phyloP scores from a whole-genome alignment of 306 rosid species.

The Cyamopsis tetragonoloba region DNA sequence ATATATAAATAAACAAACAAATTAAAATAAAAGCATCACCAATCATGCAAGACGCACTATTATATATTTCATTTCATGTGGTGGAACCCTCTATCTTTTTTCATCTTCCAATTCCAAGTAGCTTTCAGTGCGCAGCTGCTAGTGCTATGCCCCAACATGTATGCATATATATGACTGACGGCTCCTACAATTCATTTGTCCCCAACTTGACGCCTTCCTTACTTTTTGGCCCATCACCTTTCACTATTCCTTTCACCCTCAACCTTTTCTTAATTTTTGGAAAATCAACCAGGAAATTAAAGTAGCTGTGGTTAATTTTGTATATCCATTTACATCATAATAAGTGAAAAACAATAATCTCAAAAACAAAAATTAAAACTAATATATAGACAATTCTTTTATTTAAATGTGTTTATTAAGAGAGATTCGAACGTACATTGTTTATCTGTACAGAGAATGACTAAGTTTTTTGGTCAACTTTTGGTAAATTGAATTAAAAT shows the following conservation, averaged over 20 bases:
- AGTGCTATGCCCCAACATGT: background rate
- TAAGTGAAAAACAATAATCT: background rate
- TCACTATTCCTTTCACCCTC: background rate
- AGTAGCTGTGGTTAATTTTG: too few relatives aligned
- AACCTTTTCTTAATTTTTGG: background rate
- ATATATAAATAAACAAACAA: too few relatives aligned
- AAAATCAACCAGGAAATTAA: too few relatives aligned
- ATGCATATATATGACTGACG: background rate
- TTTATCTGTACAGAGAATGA: too few relatives aligned
- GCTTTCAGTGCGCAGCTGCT: conserved; percentile 20
- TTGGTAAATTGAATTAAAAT: too few relatives aligned
- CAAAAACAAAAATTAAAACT: too few relatives aligned
- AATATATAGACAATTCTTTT: too few relatives aligned
- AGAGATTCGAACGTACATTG: too few relatives aligned
- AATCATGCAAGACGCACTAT: conserved; percentile 18
- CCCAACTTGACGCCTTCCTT: background rate
- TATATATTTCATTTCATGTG: conserved; percentile 18
- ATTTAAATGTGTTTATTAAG: too few relatives aligned
- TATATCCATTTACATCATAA: background rate
- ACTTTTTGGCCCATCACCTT: background rate
- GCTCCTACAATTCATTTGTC: conserved; percentile 13
- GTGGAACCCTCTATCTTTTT: conserved; percentile 22
- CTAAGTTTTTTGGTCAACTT: too few relatives aligned
- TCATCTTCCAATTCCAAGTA: conserved; percentile 1
- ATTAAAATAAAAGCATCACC: conserved; percentile 1